Evolutionary conservation across 768 basidiomycete species (phyloP), one percentile per base, ranked within the genome.

Genomic region (Tylopilus felleus): DNA sequence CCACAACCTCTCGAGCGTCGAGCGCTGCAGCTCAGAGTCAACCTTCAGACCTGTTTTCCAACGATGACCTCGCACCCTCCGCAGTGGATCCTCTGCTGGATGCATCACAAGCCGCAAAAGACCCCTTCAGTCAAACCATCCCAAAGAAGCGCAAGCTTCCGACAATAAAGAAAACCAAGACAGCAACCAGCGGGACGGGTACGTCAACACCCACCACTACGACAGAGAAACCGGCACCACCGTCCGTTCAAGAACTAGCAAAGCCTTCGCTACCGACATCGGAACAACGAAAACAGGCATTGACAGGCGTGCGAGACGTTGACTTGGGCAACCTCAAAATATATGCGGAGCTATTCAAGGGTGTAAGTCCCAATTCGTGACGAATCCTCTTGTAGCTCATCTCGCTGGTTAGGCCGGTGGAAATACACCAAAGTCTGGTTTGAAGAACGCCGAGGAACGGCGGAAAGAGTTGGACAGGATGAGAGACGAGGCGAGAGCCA

Each of bases 131-230:
- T 28, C 68, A 65, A 23, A 8, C 59, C 23, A 49, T 74, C 19
- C 72, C 73, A n/a, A 85, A 81, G 73, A 86, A 84, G 65, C 78
- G 74, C 36, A 88, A 86, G 64, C 74, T 85, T 21, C 84, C 85
- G 0, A 71, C 79, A n/a, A 87, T 87, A 56, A 86, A 80, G 73
- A 86, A 86, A 71, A 81, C 75, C 68, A 85, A 85, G 66, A 60
- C 65, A n/a, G 47, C 66, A 9, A 19, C 43, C 0, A 45, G 63
- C 12, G 55, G 66, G 16, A 60, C 65, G 3, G 53, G 60, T 5
- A 59, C 66, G n/a, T 40, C 67, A 0, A 61, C 65, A 1, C 56
- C 72, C 2, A 49, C 70, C 16, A 52, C 69, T 1, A 58, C 62
- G 5, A 29, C 69, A 19, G 66, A 65, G 29, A 71, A 67, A 22